A percentile compares a stretch with the other conserved stretches of the same genome.
Conservation (phyloP, 192 early-diverging fungal species). For the Rhizophagus prolifer region DNA sequence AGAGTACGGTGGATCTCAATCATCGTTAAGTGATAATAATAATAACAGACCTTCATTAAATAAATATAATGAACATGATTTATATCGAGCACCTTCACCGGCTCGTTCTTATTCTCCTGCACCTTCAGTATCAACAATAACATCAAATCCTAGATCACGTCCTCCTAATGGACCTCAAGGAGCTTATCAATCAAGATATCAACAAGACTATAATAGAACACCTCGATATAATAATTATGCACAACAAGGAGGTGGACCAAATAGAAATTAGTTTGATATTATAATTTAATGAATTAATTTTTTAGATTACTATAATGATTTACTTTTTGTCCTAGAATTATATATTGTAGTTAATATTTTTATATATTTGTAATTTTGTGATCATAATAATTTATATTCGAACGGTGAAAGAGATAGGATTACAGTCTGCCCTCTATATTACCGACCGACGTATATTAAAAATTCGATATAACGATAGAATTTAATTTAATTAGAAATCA, state of each 20-base stretch:
- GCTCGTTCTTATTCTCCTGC: neutral
- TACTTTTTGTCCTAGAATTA: neutral
- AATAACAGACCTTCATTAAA: neutral
- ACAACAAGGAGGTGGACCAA: constrained; percentile 1
- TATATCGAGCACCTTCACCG: neutral
- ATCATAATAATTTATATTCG: neutral
- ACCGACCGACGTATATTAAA: too few species aligned
- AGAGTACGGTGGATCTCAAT: neutral
- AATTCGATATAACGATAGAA: too few species aligned
- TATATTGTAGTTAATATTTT: neutral
- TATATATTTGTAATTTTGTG: neutral
- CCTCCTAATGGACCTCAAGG: neutral
- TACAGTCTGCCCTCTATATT: too few species aligned
- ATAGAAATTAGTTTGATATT: neutral
- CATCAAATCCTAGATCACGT: neutral
- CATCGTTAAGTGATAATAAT: too few species aligned
- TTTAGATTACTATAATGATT: neutral
- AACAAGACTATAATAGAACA: neutral
- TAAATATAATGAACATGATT: neutral
- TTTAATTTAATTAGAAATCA: too few species aligned
- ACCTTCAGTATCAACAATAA: neutral
- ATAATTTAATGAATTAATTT: neutral
- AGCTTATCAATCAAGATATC: neutral
- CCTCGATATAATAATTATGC: neutral
- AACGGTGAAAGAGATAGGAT: too few species aligned